A percentile compares a stretch with the other conserved stretches of the same genome.
These are phyloP conservation scores for Geranium rotundifolium DNA, from an alignment of 345 rosid species.

Conservation along the genomic window DNA sequence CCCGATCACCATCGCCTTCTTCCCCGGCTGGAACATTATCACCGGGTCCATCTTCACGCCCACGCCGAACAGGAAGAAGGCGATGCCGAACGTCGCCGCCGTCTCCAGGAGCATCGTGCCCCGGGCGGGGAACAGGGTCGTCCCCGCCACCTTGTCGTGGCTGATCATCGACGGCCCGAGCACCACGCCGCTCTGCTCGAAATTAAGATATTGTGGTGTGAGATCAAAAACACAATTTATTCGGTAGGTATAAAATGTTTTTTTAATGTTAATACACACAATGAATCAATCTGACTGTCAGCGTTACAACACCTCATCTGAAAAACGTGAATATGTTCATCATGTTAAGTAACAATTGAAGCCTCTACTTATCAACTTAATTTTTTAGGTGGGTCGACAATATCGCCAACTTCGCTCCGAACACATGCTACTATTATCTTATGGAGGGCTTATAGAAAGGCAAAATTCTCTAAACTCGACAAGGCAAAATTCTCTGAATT, in stretches of 20 bases:
- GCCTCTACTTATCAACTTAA: no score
- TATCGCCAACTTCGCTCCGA: no score
- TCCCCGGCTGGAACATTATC: slow-evolving; percentile 13
- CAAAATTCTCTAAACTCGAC: no score
- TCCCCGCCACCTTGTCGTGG: background rate
- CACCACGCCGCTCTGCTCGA: slow-evolving; percentile 24
- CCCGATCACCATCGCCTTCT: slow-evolving; percentile 14
- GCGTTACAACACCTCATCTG: no score
- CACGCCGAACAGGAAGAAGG: slow-evolving; percentile 16
- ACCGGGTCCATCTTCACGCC: slow-evolving; percentile 25
- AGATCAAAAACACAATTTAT: background rate
- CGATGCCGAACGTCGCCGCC: slow-evolving; percentile 10
- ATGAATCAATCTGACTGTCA: no score
- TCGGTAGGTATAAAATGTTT: background rate
- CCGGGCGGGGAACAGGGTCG: slow-evolving; percentile 11
- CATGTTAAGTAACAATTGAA: no score
- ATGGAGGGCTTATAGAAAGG: no score
- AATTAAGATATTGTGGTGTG: background rate
- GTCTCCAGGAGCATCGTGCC: slow-evolving; percentile 10
- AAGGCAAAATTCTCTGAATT: no score
- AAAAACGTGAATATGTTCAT: no score
- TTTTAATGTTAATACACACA: background rate
- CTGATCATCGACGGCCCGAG: slow-evolving; percentile 28
- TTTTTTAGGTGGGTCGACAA: no score
- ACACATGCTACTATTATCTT: no score